Percentiles rank a stretch among this genome's conserved stretches.
Evolutionary conservation across 139 green algal genomes (phyloP).

Genomic region (Chlamydomonas incerta): DNA sequence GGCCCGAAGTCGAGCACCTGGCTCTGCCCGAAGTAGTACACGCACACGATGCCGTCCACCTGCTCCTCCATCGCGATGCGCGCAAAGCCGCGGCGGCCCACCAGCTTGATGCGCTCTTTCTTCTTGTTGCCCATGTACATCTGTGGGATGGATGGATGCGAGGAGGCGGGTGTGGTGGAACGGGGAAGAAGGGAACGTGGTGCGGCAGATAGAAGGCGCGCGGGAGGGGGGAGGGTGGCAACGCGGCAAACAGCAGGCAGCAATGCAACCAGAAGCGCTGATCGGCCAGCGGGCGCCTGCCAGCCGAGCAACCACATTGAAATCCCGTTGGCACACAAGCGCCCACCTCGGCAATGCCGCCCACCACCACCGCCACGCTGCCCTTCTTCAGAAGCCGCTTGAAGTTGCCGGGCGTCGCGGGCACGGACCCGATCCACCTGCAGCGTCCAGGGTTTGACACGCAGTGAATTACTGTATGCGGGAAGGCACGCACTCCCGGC

Average conservation of each 20-base stretch:
- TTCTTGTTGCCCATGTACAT: slow-evolving; percentile 53
- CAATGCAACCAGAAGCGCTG: too few relatives aligned
- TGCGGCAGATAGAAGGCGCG: too few relatives aligned
- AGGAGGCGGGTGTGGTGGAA: too few relatives aligned
- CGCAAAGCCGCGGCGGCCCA: slow-evolving; percentile 56
- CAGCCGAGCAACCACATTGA: too few relatives aligned
- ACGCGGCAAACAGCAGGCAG: too few relatives aligned
- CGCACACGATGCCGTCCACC: slow-evolving; percentile 49
- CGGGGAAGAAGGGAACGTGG: too few relatives aligned
- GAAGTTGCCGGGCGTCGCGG: slow-evolving; percentile 55
- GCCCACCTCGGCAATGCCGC: slow-evolving; percentile 51
- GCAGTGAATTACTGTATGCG: too few relatives aligned
- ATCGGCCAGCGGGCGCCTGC: too few relatives aligned
- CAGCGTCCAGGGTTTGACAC: too few relatives aligned
- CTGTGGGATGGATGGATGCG: too few relatives aligned
- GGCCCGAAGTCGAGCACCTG: slow-evolving; percentile 52
- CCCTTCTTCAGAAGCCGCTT: slow-evolving; percentile 56
- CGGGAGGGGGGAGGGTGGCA: too few relatives aligned
- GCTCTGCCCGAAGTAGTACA: slow-evolving; percentile 59
- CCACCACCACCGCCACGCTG: slow-evolving; percentile 53
- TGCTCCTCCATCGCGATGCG: slow-evolving; percentile 59
- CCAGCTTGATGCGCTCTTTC: slow-evolving; percentile 61
- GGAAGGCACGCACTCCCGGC: too few relatives aligned
- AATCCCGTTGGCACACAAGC: neutral
- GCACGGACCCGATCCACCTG: slow-evolving; percentile 62